These are phyloP conservation scores for Globisporangium yorkense DNA, from an alignment of 352 stramenopile species.

Conservation along the genomic window DNA sequence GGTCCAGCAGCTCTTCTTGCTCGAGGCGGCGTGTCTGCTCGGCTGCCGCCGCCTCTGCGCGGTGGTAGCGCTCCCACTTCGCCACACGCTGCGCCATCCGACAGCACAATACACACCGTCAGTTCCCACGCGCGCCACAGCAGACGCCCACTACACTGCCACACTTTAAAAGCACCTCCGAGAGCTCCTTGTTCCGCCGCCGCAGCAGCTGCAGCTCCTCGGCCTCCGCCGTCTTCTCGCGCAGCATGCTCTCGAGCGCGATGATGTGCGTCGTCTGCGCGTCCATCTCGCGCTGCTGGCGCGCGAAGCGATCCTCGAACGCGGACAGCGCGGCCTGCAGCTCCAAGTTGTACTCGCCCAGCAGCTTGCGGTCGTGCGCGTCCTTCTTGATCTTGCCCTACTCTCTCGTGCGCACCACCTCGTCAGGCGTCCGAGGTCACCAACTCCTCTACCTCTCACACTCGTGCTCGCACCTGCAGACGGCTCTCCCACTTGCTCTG, in stretches of 20 bases:
- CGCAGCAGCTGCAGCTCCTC: conserved; percentile 30
- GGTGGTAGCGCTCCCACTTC: conserved; percentile 56
- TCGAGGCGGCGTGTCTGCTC: conserved; percentile 27
- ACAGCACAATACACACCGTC: too few species aligned
- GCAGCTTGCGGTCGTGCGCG: conserved; percentile 66
- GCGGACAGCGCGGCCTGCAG: conserved; percentile 45
- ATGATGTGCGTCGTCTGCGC: conserved; percentile 50
- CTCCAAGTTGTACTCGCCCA: conserved; percentile 81
- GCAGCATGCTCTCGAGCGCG: conserved; percentile 53
- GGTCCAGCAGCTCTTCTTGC: conserved; percentile 48
- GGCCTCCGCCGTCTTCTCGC: conserved; percentile 32
- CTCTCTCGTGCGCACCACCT: too few species aligned
- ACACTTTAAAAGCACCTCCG: conserved; percentile 24
- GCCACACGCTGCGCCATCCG: conserved; percentile 29
- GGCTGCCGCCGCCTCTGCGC: conserved; percentile 30
- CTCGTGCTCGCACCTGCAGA: conserved; percentile 36
- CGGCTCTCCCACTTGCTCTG: conserved; percentile 82
- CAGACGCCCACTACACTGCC: not conserved
- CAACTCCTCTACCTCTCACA: too few species aligned
- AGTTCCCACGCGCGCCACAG: not conserved
- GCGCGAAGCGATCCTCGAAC: conserved; percentile 41
- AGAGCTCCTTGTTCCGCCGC: conserved; percentile 35
- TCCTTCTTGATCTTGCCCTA: conserved; percentile 37
- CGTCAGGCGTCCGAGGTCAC: not conserved
- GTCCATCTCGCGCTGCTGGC: conserved; percentile 51